phyloP scores from a whole-genome alignment of 2,329 filamentous ascomycete genomes.

The Botrytis sinoallii region DNA sequence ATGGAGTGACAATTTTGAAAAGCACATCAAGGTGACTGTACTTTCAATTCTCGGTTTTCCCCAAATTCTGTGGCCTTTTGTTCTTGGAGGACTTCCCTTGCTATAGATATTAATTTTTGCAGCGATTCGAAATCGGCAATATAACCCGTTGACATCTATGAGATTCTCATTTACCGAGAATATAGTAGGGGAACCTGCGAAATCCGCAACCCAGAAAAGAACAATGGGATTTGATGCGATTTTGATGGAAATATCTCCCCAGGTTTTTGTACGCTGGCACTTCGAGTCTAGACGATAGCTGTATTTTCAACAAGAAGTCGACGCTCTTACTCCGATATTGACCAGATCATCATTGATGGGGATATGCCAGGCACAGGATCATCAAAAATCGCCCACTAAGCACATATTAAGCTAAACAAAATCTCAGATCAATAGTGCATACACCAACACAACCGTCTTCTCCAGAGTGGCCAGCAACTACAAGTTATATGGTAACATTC shows the following conservation, averaged over 20 bases:
- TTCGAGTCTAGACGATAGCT: neutral
- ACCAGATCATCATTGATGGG: neutral
- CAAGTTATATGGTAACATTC: slow-evolving; percentile 11
- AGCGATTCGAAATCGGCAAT: too few relatives aligned
- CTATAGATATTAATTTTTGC: neutral
- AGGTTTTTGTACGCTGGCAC: neutral
- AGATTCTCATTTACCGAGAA: neutral
- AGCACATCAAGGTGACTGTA: too few relatives aligned
- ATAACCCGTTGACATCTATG: neutral
- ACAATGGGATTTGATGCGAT: too few relatives aligned
- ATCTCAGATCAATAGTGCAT: neutral
- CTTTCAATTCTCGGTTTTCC: neutral
- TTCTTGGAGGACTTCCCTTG: neutral
- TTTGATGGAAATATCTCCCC: neutral
- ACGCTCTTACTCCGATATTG: slow-evolving; percentile 3
- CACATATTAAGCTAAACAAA: neutral
- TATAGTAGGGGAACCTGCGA: neutral
- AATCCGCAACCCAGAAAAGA: too few relatives aligned
- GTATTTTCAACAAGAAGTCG: too few relatives aligned
- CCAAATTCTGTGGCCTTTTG: neutral
- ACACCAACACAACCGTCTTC: neutral
- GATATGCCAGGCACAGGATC: neutral
- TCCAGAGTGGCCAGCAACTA: neutral
- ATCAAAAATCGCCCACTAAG: slow-evolving; percentile 1
- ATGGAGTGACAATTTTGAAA: too few relatives aligned